phyloP scores from a whole-genome alignment of 73 alveolate genomes.

The Paramecium bursaria region DNA sequence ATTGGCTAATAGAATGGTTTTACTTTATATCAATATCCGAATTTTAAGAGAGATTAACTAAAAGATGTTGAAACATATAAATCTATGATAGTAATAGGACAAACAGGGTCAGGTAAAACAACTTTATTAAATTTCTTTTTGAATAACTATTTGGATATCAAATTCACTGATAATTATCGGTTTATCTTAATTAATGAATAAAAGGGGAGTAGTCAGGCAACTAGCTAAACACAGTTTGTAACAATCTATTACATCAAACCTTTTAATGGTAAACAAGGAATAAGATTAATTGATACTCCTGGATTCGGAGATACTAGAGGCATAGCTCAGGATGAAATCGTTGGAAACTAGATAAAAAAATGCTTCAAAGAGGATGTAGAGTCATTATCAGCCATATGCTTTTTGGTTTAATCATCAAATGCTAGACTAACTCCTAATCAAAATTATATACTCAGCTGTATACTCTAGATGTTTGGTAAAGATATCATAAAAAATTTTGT shows the following conservation, averaged over 20 bases:
- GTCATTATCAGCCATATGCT: constrained; percentile 46
- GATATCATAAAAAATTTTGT: constrained; percentile 53
- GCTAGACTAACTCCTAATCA: constrained; percentile 31
- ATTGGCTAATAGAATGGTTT: no score
- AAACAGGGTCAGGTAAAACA: constrained; percentile 66
- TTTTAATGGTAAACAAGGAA: constrained; percentile 3
- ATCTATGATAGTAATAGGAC: constrained; percentile 47
- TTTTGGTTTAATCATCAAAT: constrained; percentile 31
- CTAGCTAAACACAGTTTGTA: not conserved
- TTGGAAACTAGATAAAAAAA: constrained; percentile 11
- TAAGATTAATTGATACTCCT: constrained; percentile 65
- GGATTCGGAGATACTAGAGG: constrained; percentile 70
- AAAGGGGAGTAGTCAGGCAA: not conserved
- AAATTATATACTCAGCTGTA: constrained; percentile 19
- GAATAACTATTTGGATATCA: constrained; percentile 39
- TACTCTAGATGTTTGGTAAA: constrained; percentile 54
- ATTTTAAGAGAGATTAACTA: no score
- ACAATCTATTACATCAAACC: constrained; percentile 7
- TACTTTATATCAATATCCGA: no score
- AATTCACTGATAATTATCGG: constrained; percentile 18
- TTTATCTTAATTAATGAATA: constrained; percentile 5
- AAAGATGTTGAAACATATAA: not conserved
- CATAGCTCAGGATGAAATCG: not conserved
- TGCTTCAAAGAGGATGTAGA: not conserved
- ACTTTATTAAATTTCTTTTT: constrained; percentile 55